Evolutionary conservation across 352 stramenopile species (phyloP).

Genomic region (Globisporangium cystogenes): DNA sequence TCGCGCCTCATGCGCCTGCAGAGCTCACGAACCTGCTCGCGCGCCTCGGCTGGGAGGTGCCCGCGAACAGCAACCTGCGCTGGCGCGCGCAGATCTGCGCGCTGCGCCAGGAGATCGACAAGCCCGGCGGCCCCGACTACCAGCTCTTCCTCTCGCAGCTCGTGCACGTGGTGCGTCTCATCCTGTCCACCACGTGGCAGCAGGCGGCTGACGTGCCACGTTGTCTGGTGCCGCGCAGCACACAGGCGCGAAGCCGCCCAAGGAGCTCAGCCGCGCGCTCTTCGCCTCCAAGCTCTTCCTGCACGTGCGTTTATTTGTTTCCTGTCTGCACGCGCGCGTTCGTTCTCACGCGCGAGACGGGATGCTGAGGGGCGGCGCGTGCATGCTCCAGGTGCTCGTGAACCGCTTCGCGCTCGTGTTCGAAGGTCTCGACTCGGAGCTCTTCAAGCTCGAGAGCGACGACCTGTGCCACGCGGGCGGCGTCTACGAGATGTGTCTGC

Average conservation of each 20-base stretch:
- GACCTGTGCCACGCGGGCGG: slow-evolving; percentile 51
- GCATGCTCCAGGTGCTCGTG: slow-evolving; percentile 40
- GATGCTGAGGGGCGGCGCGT: too few relatives aligned
- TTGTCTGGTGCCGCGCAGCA: too few relatives aligned
- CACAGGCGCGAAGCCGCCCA: slow-evolving; percentile 21
- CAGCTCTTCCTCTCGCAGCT: slow-evolving; percentile 65
- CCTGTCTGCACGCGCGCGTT: too few relatives aligned
- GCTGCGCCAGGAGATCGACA: slow-evolving; percentile 40
- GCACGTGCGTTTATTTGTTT: slow-evolving; percentile 30
- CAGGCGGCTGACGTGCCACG: too few relatives aligned
- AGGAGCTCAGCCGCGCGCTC: slow-evolving; percentile 21
- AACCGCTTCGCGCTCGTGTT: slow-evolving; percentile 54
- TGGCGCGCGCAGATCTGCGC: slow-evolving; percentile 45
- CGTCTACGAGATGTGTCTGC: slow-evolving; percentile 40
- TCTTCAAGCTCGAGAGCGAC: slow-evolving; percentile 72
- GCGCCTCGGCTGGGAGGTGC: slow-evolving; percentile 36
- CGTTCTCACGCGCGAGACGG: too few relatives aligned
- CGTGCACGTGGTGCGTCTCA: slow-evolving; percentile 38
- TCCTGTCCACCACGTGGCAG: too few relatives aligned
- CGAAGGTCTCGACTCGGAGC: slow-evolving; percentile 37
- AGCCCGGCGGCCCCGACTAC: slow-evolving; percentile 24
- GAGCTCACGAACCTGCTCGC: slow-evolving; percentile 34
- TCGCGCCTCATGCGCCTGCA: slow-evolving; percentile 7
- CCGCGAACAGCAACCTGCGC: slow-evolving; percentile 38
- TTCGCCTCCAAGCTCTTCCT: slow-evolving; percentile 59